Evolutionary conservation across 2,329 filamentous ascomycete genomes (phyloP).

Genomic region (Orbilia blumenaviensis): DNA sequence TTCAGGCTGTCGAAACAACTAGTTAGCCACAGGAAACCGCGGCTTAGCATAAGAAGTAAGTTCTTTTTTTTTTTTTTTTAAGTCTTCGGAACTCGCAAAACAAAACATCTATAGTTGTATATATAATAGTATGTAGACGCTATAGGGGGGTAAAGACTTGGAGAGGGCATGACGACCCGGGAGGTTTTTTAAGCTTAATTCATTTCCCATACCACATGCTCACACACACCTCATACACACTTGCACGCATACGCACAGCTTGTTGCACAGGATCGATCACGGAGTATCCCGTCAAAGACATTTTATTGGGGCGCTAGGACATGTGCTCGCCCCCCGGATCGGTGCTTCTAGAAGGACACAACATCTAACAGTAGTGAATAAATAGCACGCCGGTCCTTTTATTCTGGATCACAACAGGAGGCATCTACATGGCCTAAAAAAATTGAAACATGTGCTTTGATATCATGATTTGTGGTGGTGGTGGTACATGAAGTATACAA

Average conservation of each 20-base stretch:
- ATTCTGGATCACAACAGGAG: no score
- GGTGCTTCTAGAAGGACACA: constrained; percentile 6
- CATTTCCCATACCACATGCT: neutral
- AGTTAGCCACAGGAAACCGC: constrained; percentile 6
- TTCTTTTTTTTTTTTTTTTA: neutral
- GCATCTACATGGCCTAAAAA: no score
- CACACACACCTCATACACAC: neutral
- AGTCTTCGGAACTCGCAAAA: neutral
- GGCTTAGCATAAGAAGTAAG: neutral
- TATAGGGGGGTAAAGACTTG: neutral
- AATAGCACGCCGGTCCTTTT: no score
- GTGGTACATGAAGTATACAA: constrained; percentile 1
- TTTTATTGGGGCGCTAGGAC: constrained; percentile 12
- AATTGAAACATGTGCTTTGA: neutral
- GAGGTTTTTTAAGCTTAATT: constrained; percentile 45
- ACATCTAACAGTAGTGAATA: neutral
- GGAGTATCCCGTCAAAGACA: constrained; percentile 22
- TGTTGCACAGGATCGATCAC: constrained; percentile 1
- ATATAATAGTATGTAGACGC: neutral
- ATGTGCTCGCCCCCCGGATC: neutral
- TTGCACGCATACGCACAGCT: neutral
- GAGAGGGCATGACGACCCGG: constrained; percentile 9
- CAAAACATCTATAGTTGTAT: neutral
- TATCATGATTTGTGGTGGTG: no score
- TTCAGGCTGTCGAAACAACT: neutral